Evolutionary conservation across 257 asterid genomes (phyloP), one percentile per base, ranked within the genome.

Genomic region (Solanum chaucha): DNA sequence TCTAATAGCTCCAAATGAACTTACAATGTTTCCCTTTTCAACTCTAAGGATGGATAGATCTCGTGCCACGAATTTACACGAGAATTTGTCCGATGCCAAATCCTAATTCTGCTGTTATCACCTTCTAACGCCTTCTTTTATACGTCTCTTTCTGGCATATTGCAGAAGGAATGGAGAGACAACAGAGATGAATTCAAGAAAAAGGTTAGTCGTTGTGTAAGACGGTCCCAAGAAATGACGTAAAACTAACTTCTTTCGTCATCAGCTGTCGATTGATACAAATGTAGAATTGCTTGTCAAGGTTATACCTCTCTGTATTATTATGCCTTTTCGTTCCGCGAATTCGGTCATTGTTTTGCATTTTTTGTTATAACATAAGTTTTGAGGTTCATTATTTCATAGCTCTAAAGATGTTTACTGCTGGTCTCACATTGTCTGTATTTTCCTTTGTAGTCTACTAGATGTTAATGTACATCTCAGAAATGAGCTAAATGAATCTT

Each of bases 101-200:
- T 48, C 58, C 20, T 48, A 48, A 48, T 48, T 46, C 58, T 46
- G 19, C 58, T 46, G 58, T 17, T 55, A 19, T 55, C 65, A 55
- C 10, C 6, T 61, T 40, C 24, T n/a, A 48, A 72, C 34, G 24
- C 36, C 82, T 61, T 88, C 30, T 55, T 70, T 41, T n/a, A 35
- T 20, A 59, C 38, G 48, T 87, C 88, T 74, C 17, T 68, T 84
- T 71, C 46, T 55, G 61, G 78, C 26, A 28, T 3, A 41, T 68
- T 89, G 92, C 97, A 97, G 99, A 97, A 93, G 90, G 98, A 97
- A 92, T 97, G 99, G 99, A 97, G 99, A 94, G 99, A 97, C n/a
- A 95, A 88, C 5, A 94, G 96, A 91, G 99, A 95, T 38, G 93
- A 91, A 36, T 97, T 97, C 95, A 96, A 91, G 97, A 97, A 96